These are phyloP conservation scores for Populus trichocarpa DNA, from an alignment of 441 rosid genomes.

Conservation along the genomic window DNA sequence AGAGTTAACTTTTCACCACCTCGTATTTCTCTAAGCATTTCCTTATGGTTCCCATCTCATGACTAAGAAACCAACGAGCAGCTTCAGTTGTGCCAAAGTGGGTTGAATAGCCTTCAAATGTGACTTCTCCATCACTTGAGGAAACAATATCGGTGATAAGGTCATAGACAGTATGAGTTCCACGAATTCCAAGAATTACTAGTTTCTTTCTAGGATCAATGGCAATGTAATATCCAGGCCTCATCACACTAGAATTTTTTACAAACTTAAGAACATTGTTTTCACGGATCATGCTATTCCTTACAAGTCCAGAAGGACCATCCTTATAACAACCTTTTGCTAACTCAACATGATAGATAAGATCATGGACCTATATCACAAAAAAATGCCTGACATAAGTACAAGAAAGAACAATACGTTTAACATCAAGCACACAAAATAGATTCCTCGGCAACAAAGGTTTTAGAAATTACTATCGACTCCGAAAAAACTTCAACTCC, in stretches of 20 bases:
- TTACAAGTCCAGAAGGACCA: slow-evolving; percentile 51
- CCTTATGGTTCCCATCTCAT: slow-evolving; percentile 69
- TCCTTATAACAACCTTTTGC: slow-evolving; percentile 81
- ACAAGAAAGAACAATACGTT: background rate
- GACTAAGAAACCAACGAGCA: slow-evolving; percentile 85
- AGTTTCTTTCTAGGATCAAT: slow-evolving; percentile 74
- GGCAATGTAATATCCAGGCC: slow-evolving; percentile 90
- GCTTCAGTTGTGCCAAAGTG: slow-evolving; percentile 97
- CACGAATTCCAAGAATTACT: slow-evolving; percentile 75
- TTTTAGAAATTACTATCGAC: slow-evolving; percentile 45
- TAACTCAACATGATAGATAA: slow-evolving; percentile 80
- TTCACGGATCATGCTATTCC: slow-evolving; percentile 82
- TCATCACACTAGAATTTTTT: slow-evolving; percentile 74
- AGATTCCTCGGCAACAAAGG: slow-evolving; percentile 10
- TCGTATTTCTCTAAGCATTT: slow-evolving; percentile 61
- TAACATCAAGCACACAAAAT: slow-evolving; percentile 2
- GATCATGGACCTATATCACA: slow-evolving; percentile 65
- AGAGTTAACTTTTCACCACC: slow-evolving; percentile 34
- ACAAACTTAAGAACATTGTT: slow-evolving; percentile 69
- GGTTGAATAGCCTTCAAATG: slow-evolving; percentile 83
- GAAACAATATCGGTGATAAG: slow-evolving; percentile 79
- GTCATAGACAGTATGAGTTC: slow-evolving; percentile 83
- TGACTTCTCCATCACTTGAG: slow-evolving; percentile 71
- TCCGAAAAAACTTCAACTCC: slow-evolving; percentile 69
- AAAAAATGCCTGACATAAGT: slow-evolving; percentile 14